These are phyloP conservation scores for Leccinum ochraceum DNA, from an alignment of 768 basidiomycete genomes.

Conservation along the genomic window DNA sequence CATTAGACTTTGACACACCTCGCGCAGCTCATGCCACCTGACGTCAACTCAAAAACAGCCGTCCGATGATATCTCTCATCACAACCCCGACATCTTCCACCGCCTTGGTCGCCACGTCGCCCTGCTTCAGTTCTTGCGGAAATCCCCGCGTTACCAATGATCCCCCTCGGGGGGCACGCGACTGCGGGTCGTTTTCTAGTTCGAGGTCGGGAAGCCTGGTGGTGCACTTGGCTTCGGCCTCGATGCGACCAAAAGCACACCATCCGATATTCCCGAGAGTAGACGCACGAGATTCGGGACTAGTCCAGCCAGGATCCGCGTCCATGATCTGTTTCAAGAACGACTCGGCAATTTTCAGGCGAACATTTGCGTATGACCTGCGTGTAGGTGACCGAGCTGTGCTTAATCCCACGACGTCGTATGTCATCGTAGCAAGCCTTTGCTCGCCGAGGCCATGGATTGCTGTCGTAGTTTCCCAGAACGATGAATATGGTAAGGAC, in stretches of 20 bases:
- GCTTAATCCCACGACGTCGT: conserved; percentile 60
- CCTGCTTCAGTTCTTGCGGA: conserved; percentile 65
- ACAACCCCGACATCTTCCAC: conserved; percentile 77
- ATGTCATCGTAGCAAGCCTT: conserved; percentile 73
- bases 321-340: conserved; percentile 58
- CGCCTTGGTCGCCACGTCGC: conserved; percentile 82
- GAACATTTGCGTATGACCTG: conserved; percentile 63
- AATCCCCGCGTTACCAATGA: conserved; percentile 79
- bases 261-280: conserved; percentile 48
- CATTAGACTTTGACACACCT: conserved; percentile 25
- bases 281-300: conserved; percentile 39
- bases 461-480: conserved; percentile 57
- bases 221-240: conserved; percentile 10
- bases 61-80: conserved; percentile 35
- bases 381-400: conserved; percentile 66
- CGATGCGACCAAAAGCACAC: background rate
- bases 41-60: conserved; percentile 47
- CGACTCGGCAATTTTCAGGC: conserved; percentile 58
- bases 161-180: conserved; percentile 59
- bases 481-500: conserved; percentile 73
- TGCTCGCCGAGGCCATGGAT: conserved; percentile 48
- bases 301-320: conserved; percentile 41
- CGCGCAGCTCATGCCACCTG: conserved; percentile 71
- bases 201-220: conserved; percentile 46
- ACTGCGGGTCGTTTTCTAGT: conserved; percentile 45